Conservation (phyloP, 2,329 filamentous ascomycete genomes). For the Fonsecaea erecta region DNA sequence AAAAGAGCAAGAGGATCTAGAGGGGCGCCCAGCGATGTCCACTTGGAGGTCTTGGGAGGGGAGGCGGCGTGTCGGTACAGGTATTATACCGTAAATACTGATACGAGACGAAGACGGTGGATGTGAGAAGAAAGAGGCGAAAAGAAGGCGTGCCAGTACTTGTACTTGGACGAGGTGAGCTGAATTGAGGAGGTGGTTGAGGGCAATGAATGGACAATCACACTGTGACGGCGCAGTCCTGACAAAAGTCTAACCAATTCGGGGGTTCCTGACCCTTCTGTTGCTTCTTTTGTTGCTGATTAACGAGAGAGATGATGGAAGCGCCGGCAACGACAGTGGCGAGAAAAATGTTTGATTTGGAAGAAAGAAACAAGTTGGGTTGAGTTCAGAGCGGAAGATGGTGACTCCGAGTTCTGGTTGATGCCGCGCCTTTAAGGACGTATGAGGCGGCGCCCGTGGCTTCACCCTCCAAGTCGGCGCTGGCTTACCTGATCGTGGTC, state of each 20-base stretch:
- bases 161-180: conserved; percentile 7
- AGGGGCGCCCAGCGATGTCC: background rate
- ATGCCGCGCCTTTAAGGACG: conserved; percentile 3
- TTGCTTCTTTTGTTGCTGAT: conserved; percentile 14
- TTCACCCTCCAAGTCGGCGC: background rate
- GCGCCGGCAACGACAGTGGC: conserved; percentile 17
- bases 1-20: conserved; percentile 5
- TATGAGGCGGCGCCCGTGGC: background rate
- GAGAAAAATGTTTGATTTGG: conserved; percentile 5
- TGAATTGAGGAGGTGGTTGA: background rate
- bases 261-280: background rate
- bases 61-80: background rate
- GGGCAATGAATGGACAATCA: conserved; percentile 2
- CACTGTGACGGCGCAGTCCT: conserved; percentile 2
- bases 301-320: conserved; percentile 21
- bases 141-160: conserved; percentile 4
- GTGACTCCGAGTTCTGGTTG: conserved; percentile 6
- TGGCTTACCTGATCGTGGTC: conserved; percentile 9
- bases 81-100: conserved; percentile 16
- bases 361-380: background rate
- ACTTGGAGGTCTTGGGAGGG: background rate
- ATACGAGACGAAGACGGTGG: background rate
- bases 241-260: conserved; percentile 8
- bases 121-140: background rate
- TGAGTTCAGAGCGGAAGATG: background rate